A percentile compares a stretch with the other conserved stretches of the same genome.
These are phyloP conservation scores for Pulveroboletus sp. DNA, from an alignment of 768 basidiomycete species.

Conservation along the genomic window DNA sequence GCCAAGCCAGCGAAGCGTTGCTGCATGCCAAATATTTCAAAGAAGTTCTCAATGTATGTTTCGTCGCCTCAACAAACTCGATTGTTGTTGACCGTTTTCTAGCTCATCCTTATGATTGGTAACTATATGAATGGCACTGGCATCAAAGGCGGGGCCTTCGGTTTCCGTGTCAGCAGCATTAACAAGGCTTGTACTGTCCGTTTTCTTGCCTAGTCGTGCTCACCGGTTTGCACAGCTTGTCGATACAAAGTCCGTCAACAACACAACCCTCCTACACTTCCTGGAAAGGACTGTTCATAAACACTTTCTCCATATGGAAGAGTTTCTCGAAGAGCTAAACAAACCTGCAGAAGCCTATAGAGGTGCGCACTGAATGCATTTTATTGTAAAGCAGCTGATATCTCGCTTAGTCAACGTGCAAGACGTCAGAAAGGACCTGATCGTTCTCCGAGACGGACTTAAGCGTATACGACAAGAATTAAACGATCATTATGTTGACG, in stretches of 20 bases:
- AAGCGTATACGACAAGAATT: constrained; percentile 77
- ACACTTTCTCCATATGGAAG: constrained; percentile 84
- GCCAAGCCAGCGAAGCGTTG: constrained; percentile 75
- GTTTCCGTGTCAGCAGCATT: constrained; percentile 95
- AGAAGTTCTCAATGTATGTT: constrained; percentile 72
- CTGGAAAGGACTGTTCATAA: constrained; percentile 83
- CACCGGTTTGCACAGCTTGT: constrained; percentile 60
- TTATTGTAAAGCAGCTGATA: constrained; percentile 5
- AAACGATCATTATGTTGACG: constrained; percentile 71
- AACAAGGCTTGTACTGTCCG: constrained; percentile 64
- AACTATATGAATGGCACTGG: constrained; percentile 99
- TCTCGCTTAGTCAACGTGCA: constrained; percentile 67
- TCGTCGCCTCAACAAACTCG: constrained; percentile 18
- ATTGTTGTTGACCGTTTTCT: constrained; percentile 1
- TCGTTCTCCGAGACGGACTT: constrained; percentile 72
- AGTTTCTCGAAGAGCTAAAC: constrained; percentile 82
- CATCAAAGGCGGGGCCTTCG: constrained; percentile 93
- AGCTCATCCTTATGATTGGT: constrained; percentile 91
- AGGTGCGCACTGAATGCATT: constrained; percentile 45
- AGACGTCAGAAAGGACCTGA: constrained; percentile 75
- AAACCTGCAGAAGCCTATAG: constrained; percentile 91
- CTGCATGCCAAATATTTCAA: constrained; percentile 85
- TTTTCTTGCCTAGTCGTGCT: neutral
- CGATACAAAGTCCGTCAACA: constrained; percentile 94
- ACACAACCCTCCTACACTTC: constrained; percentile 93